Evolutionary conservation across 805 yeast species (phyloP), one percentile per base, ranked within the genome.

Genomic region (Cyberlindnera maritima): DNA sequence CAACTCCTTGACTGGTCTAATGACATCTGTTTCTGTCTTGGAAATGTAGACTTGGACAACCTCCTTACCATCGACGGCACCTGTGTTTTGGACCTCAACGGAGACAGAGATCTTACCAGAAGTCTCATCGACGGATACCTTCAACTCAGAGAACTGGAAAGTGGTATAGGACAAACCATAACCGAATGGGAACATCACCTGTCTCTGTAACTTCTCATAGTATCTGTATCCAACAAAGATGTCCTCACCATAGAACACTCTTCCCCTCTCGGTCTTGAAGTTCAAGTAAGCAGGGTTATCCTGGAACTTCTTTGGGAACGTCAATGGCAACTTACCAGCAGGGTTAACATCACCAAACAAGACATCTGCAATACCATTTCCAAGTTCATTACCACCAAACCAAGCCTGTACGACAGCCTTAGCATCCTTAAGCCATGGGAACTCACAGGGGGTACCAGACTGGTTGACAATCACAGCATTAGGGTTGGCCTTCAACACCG

Each of bases 281-380:
- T 73, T 78, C 56, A 78, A 62, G 62, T 60, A 80, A 0, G 84
- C 72, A 12, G 86, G 85, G 51, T 75, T 79, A 61, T 81, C 83
- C 54, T 75, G 70, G 39, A 69, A 53, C 50, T 63, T 69, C 45
- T 66, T 58, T 31, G 86, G 85, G 73, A 75, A 80, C 5, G 83
- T 66, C 50, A 81, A 59, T 2, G 84, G 66, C 46, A 81, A 65
- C 58, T 79, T 80, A 41, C 85, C 88, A 48, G 75, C 67, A 26
- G 88, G 88, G 58, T 78, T 79, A 41, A 63, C 71, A 54, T 80
- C 83, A 28, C 85, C 86, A 54, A 71, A 80, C 35, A 81, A 49
- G 10, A 79, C 80, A 59, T 80, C 84, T 6, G 84, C 85, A 57
- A 80, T 69, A n/a, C 80, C 76, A 53, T 77, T 78, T 55, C 85